Conservation (phyloP, 2,329 filamentous ascomycete genomes). For the Epichloe festucae region DNA sequence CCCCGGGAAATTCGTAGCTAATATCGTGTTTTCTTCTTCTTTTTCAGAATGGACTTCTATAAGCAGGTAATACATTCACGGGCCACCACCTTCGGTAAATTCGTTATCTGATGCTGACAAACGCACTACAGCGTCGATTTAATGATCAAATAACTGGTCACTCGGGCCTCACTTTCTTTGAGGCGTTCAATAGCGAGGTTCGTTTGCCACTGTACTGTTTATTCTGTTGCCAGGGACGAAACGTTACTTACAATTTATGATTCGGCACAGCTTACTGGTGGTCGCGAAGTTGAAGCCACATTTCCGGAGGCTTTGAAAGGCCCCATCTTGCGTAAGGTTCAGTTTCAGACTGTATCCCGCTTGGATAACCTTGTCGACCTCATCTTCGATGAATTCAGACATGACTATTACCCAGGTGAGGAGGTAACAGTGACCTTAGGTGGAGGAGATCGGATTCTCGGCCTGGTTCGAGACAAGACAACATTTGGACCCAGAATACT, state of each 20-base stretch:
- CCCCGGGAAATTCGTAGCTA: neutral
- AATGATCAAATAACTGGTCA: conserved; percentile 95
- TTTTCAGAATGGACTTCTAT: conserved; percentile 74
- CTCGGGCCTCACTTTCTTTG: conserved; percentile 81
- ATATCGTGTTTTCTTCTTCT: conserved; percentile 2
- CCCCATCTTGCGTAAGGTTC: conserved; percentile 78
- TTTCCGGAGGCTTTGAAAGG: conserved; percentile 88
- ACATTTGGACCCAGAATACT: conserved; percentile 49
- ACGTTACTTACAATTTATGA: conserved; percentile 1
- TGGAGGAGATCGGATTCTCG: conserved; percentile 56
- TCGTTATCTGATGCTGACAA: neutral
- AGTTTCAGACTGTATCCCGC: conserved; percentile 78
- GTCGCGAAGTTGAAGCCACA: conserved; percentile 76
- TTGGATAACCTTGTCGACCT: conserved; percentile 69
- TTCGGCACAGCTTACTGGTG: conserved; percentile 52
- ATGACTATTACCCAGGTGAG: conserved; percentile 85
- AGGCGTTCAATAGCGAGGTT: conserved; percentile 85
- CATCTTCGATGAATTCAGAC: conserved; percentile 68
- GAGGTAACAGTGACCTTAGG: conserved; percentile 60
- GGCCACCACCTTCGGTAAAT: neutral
- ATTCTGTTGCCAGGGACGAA: neutral
- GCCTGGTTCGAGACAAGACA: conserved; percentile 74
- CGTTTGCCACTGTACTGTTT: conserved; percentile 7
- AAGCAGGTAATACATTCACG: conserved; percentile 48
- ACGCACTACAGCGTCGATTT: conserved; percentile 55